Percentiles rank a stretch among this genome's conserved stretches.
Conservation (phyloP, 2,329 filamentous ascomycete genomes). For the Ceratocystis lukuohia region DNA sequence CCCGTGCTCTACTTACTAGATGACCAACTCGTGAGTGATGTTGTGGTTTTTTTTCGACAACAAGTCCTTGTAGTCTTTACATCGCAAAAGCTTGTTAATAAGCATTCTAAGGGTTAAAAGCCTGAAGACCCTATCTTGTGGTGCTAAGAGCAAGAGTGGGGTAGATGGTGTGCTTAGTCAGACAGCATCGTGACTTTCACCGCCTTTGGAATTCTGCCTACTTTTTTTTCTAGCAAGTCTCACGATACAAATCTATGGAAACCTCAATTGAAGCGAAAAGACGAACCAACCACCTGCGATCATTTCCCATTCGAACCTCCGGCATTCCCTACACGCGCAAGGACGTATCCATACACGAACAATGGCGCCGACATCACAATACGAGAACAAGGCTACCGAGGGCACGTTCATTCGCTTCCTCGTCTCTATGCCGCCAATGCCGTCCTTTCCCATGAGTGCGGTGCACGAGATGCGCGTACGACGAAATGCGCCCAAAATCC, state of each 20-base stretch:
- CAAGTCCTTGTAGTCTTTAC: fast-evolving
- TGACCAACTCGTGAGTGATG: too few species aligned
- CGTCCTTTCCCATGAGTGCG: conserved; percentile 43
- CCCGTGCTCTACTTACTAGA: too few species aligned
- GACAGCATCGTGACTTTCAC: background rate
- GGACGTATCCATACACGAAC: background rate
- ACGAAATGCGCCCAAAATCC: conserved; percentile 65
- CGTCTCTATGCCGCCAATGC: conserved; percentile 48
- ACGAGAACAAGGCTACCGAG: conserved; percentile 16
- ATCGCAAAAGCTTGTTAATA: too few species aligned
- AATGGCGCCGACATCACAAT: conserved; percentile 16
- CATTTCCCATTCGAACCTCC: too few species aligned
- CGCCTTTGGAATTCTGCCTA: conserved; percentile 15
- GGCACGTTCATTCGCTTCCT: conserved; percentile 57
- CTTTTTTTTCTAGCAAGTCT: conserved; percentile 14
- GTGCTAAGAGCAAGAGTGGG: too few species aligned
- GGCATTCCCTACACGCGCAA: background rate
- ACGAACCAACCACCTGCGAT: too few species aligned
- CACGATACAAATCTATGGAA: too few species aligned
- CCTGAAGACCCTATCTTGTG: too few species aligned
- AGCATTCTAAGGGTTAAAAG: too few species aligned
- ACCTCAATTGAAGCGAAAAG: too few species aligned
- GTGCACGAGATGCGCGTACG: conserved; percentile 81
- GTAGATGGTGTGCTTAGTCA: conserved; percentile 7
- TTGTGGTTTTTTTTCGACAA: too few species aligned